phyloP scores from a whole-genome alignment of 257 asterid genomes.

The Ligustrum vulgare region DNA sequence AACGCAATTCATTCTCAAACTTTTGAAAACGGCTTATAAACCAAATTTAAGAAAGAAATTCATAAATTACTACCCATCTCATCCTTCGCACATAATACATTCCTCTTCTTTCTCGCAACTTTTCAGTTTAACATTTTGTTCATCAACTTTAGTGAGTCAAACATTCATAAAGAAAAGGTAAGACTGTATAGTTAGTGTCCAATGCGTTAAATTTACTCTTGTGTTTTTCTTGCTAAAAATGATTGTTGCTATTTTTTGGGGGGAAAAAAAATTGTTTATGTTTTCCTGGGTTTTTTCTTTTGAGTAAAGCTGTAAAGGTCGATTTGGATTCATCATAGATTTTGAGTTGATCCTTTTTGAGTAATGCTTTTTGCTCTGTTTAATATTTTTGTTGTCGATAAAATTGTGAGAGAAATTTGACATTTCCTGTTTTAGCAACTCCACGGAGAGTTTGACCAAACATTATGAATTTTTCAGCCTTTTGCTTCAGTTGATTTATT shows the following conservation, averaged over 20 bases:
- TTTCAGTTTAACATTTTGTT: not conserved
- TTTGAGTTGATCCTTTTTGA: slow-evolving; percentile 3
- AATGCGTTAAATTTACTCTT: slow-evolving; percentile 13
- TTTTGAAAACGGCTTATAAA: slow-evolving; percentile 4
- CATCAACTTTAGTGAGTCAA: not conserved
- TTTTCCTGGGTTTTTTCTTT: slow-evolving; percentile 8
- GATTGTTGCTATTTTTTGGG: slow-evolving; percentile 5
- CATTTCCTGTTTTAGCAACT: slow-evolving; percentile 7
- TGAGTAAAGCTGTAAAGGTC: slow-evolving; percentile 18
- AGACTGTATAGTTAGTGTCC: slow-evolving; percentile 1
- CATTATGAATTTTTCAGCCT: slow-evolving; percentile 16
- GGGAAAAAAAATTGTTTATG: not conserved
- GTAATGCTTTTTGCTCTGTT: not conserved
- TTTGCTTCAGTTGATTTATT: slow-evolving; percentile 15
- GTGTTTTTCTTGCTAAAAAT: not conserved
- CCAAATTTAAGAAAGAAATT: not conserved
- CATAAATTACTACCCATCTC: slow-evolving; percentile 21
- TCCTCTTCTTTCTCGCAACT: slow-evolving; percentile 8
- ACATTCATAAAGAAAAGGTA: slow-evolving; percentile 16
- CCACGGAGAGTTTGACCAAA: slow-evolving; percentile 19
- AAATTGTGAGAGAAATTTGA: not conserved
- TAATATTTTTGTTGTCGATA: not conserved
- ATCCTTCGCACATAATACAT: slow-evolving; percentile 2
- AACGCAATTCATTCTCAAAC: too few relatives aligned
- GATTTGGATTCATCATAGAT: slow-evolving; percentile 26